Conservation (phyloP, 148 eudicot genomes). For the Amaranthus palmeri region DNA sequence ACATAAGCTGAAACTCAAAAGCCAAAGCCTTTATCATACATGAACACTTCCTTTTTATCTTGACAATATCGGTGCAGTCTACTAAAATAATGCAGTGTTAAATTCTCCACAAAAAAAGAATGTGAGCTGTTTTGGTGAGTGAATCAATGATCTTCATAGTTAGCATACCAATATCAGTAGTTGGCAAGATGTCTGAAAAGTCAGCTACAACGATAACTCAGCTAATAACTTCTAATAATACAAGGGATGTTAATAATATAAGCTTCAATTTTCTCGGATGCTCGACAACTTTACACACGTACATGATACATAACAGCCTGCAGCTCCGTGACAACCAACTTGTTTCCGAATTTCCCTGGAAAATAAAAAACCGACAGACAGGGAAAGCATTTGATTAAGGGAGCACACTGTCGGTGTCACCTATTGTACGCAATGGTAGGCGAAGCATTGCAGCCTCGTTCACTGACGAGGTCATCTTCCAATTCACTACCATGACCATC, state of each 20-base stretch:
- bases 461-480: constrained; percentile 61
- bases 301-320: constrained; percentile 22
- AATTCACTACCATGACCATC: constrained; percentile 49
- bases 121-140: constrained; percentile 4
- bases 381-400: constrained; percentile 3
- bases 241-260: constrained; percentile 17
- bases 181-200: constrained; percentile 18
- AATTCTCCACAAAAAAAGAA: no score
- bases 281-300: constrained; percentile 30
- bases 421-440: constrained; percentile 44
- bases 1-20: no score
- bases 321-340: constrained; percentile 2
- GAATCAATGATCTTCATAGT: constrained; percentile 22
- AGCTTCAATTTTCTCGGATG: constrained; percentile 13
- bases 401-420: constrained; percentile 24
- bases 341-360: constrained; percentile 11
- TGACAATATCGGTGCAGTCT: no score
- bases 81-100: no score
- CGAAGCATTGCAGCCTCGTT: constrained; percentile 36
- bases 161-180: constrained; percentile 23
- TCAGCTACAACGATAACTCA: constrained; percentile 21
- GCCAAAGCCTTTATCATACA: no score
- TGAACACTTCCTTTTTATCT: no score
- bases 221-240: constrained; percentile 10
- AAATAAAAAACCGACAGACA: constrained; percentile 13